A percentile compares a stretch with the other conserved stretches of the same genome.
phyloP scores from a whole-genome alignment of 768 basidiomycete genomes.

The Paxillus rubicundulus region DNA sequence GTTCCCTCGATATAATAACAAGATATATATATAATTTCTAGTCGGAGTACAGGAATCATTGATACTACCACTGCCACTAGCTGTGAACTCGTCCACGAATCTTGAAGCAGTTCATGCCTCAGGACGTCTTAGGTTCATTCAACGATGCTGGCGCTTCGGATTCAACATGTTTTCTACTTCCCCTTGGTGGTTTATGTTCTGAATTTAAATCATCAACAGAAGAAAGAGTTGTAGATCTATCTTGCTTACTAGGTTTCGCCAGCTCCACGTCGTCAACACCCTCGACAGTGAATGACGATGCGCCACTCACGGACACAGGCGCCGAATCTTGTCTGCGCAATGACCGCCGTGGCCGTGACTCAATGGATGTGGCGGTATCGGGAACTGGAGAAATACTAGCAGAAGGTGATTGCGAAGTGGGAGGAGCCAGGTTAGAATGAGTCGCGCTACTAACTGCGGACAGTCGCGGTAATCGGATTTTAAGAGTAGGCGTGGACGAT shows the following conservation, averaged over 20 bases:
- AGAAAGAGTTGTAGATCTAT: neutral
- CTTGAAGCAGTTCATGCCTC: slow-evolving; percentile 1
- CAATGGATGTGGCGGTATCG: slow-evolving; percentile 17
- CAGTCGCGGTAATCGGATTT: slow-evolving; percentile 33
- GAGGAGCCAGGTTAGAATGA: slow-evolving; percentile 19
- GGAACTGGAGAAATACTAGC: slow-evolving; percentile 20
- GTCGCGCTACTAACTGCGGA: slow-evolving; percentile 27
- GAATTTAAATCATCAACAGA: neutral
- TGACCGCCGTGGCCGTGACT: slow-evolving; percentile 29
- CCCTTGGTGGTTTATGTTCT: slow-evolving; percentile 25
- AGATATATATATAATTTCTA: slow-evolving; percentile 23
- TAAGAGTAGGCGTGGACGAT: slow-evolving; percentile 34
- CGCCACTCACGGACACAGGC: slow-evolving; percentile 30
- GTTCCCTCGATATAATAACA: slow-evolving; percentile 17
- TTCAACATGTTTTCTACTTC: slow-evolving; percentile 22
- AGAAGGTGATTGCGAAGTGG: slow-evolving; percentile 22
- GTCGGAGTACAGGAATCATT: slow-evolving; percentile 17
- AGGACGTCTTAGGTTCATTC: neutral
- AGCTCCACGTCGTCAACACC: slow-evolving; percentile 24
- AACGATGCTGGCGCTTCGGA: slow-evolving; percentile 1
- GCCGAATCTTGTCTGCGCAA: slow-evolving; percentile 28
- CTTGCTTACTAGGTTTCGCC: slow-evolving; percentile 28
- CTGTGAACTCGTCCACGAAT: neutral
- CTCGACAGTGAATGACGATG: slow-evolving; percentile 31
- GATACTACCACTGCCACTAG: slow-evolving; percentile 6